These are phyloP conservation scores for Fusarium sp. DNA, from an alignment of 2,329 filamentous ascomycete genomes.

Conservation along the genomic window DNA sequence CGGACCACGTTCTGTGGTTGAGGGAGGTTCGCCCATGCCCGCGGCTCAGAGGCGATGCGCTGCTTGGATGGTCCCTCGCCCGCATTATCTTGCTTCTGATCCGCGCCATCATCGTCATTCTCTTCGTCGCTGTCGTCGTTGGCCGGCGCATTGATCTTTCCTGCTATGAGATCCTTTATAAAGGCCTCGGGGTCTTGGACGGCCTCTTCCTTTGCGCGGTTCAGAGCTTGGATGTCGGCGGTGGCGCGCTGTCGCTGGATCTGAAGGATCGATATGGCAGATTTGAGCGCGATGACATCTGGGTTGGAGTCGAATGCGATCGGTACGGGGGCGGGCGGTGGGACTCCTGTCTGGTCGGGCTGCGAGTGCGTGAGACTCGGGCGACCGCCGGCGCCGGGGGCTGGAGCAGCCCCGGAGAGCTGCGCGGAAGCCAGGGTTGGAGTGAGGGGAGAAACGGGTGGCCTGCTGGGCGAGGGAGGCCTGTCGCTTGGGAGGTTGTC, in stretches of 20 bases:
- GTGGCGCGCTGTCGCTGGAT: slow-evolving; percentile 84
- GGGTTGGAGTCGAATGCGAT: slow-evolving; percentile 76
- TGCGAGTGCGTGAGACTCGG: slow-evolving; percentile 61
- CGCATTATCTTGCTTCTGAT: slow-evolving; percentile 40
- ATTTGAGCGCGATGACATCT: slow-evolving; percentile 87
- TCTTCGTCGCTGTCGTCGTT: slow-evolving; percentile 45
- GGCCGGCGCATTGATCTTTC: slow-evolving; percentile 61
- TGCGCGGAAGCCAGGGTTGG: slow-evolving; percentile 58
- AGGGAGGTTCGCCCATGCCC: slow-evolving; percentile 74
- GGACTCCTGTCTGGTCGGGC: slow-evolving; percentile 54
- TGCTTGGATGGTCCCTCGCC: slow-evolving; percentile 39
- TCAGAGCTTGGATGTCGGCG: slow-evolving; percentile 78
- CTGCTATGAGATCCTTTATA: slow-evolving; percentile 72
- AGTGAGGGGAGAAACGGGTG: slow-evolving; percentile 67
- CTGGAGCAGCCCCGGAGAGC: slow-evolving; percentile 39
- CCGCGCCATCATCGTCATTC: slow-evolving; percentile 49
- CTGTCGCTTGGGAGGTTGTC: slow-evolving; percentile 46
- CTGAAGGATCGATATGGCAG: slow-evolving; percentile 87
- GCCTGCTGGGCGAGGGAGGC: slow-evolving; percentile 59
- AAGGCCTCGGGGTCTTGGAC: slow-evolving; percentile 79
- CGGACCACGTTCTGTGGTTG: slow-evolving; percentile 85
- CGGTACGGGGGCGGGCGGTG: slow-evolving; percentile 62
- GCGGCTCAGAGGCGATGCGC: slow-evolving; percentile 40
- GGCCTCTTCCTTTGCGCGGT: slow-evolving; percentile 77
- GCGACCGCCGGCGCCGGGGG: slow-evolving; percentile 42